Evolutionary conservation across 2,329 filamentous ascomycete genomes (phyloP).

Genomic region (Cephalotrichum gorgonifer): DNA sequence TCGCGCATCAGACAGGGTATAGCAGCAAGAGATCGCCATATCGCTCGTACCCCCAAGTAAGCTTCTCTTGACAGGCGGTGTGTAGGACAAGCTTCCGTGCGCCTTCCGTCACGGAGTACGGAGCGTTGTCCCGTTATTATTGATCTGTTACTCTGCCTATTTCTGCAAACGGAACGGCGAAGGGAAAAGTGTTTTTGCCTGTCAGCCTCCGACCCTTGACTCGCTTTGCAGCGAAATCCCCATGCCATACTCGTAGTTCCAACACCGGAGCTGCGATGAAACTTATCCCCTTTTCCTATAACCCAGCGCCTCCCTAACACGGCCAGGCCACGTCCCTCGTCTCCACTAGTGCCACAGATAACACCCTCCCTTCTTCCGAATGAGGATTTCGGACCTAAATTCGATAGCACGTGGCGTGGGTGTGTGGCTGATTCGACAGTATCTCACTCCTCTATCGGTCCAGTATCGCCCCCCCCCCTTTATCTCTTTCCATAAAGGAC

Average conservation of each 20-base stretch:
- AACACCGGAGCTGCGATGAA: neutral
- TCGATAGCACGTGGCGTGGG: neutral
- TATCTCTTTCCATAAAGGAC: neutral
- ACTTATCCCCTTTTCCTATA: neutral
- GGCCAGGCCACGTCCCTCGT: neutral
- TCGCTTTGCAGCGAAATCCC: too few relatives aligned
- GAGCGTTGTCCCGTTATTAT: neutral
- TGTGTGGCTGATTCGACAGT: neutral
- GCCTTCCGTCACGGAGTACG: too few relatives aligned
- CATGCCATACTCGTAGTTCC: too few relatives aligned
- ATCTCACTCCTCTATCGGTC: neutral
- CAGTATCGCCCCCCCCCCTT: neutral
- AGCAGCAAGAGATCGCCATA: neutral
- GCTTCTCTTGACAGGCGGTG: neutral
- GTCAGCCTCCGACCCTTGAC: too few relatives aligned
- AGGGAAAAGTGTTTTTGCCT: neutral
- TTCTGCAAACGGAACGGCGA: neutral
- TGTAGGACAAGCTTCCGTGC: neutral
- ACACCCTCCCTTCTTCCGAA: neutral
- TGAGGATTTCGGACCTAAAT: neutral
- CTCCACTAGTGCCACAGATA: neutral
- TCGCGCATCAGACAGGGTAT: slow-evolving; percentile 10
- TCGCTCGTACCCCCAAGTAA: too few relatives aligned
- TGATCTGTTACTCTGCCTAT: neutral
- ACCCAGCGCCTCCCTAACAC: neutral